A percentile compares a stretch with the other conserved stretches of the same genome.
These are phyloP conservation scores for Penicillium macrosclerotiorum DNA, from an alignment of 495 filamentous ascomycete genomes.

Conservation along the genomic window DNA sequence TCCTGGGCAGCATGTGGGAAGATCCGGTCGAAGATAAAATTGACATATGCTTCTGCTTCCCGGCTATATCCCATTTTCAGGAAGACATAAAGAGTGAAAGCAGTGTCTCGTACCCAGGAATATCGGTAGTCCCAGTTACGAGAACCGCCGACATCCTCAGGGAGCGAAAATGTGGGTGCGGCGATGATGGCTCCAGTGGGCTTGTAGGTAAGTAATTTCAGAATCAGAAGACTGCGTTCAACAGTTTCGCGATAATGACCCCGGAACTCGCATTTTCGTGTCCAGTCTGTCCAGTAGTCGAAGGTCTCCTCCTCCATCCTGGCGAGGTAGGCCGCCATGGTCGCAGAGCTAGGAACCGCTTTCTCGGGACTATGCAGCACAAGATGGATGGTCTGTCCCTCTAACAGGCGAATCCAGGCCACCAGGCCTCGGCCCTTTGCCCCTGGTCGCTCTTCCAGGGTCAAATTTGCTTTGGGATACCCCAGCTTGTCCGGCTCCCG, in stretches of 20 bases:
- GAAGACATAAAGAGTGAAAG: slow-evolving; percentile 73
- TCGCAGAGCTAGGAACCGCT: slow-evolving; percentile 41
- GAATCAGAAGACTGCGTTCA: slow-evolving; percentile 61
- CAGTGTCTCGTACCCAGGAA: slow-evolving; percentile 71
- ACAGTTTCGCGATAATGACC: slow-evolving; percentile 70
- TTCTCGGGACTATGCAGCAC: slow-evolving; percentile 53
- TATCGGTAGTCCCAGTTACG: slow-evolving; percentile 80
- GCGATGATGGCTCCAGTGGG: slow-evolving; percentile 57
- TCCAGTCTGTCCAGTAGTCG: slow-evolving; percentile 69
- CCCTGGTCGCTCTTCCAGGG: slow-evolving; percentile 46
- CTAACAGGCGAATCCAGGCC: slow-evolving; percentile 53
- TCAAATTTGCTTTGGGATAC: slow-evolving; percentile 49
- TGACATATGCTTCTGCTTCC: slow-evolving; percentile 72
- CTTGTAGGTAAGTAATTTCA: slow-evolving; percentile 71
- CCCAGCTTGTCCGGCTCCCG: slow-evolving; percentile 46
- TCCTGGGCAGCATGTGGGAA: slow-evolving; percentile 39
- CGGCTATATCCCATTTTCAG: slow-evolving; percentile 70
- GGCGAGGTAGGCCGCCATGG: slow-evolving; percentile 52
- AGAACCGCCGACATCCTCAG: slow-evolving; percentile 67
- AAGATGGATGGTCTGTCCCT: slow-evolving; percentile 67
- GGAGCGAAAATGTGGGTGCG: slow-evolving; percentile 63
- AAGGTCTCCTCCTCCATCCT: slow-evolving; percentile 63
- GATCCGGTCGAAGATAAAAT: slow-evolving; percentile 68
- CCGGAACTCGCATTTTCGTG: slow-evolving; percentile 63
- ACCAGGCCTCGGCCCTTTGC: slow-evolving; percentile 60